phyloP scores from a whole-genome alignment of 768 basidiomycete genomes.

The Fomitopsis pulvina region DNA sequence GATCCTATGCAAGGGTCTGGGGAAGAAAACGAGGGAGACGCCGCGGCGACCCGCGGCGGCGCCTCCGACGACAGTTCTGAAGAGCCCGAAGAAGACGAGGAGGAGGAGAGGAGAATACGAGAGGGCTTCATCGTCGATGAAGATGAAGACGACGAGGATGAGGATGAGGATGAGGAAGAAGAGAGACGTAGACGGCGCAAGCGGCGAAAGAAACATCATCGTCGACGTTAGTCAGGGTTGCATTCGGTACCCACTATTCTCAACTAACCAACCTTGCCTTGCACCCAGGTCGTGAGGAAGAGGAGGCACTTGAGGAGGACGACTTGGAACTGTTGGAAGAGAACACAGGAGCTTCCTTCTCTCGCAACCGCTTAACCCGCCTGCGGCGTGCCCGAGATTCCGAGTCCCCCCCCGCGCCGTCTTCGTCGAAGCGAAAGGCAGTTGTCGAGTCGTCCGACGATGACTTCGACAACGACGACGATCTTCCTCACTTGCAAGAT shows the following conservation, averaged over 20 bases:
- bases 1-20: conserved; percentile 54
- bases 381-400: conserved; percentile 71
- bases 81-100: conserved; percentile 86
- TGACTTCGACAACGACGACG: conserved; percentile 54
- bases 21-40: conserved; percentile 40
- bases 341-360: conserved; percentile 78
- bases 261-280: conserved; percentile 4
- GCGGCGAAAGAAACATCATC: conserved; percentile 59
- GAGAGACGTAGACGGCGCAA: conserved; percentile 59
- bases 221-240: conserved; percentile 39
- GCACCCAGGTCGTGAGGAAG: conserved; percentile 46
- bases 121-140: conserved; percentile 93
- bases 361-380: conserved; percentile 51
- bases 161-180: conserved; percentile 51
- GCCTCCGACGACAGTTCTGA: conserved; percentile 80
- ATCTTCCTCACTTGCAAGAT: conserved; percentile 45
- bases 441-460: conserved; percentile 74
- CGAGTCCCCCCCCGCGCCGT: conserved; percentile 58
- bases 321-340: conserved; percentile 78
- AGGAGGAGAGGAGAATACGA: conserved; percentile 70
- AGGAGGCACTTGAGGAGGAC: conserved; percentile 69
- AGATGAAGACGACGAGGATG: conserved; percentile 80
- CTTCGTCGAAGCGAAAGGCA: conserved; percentile 51
- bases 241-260: conserved; percentile 10
- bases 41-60: conserved; percentile 46